Evolutionary conservation across 2,329 filamentous ascomycete genomes (phyloP).

Genomic region (Albifimbria verrucaria): DNA sequence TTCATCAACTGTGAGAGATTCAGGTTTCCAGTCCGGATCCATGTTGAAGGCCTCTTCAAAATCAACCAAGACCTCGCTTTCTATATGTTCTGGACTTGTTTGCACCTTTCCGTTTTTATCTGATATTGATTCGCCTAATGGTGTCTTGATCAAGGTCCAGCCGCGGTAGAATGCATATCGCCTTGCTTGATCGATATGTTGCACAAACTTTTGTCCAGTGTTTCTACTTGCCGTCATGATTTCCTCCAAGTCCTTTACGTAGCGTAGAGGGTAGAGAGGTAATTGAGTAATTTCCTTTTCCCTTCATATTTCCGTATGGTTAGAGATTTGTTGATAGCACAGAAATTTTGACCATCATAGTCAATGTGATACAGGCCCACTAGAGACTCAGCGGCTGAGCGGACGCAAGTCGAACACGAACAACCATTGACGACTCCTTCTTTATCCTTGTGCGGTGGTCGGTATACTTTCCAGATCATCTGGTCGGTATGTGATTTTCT

Average conservation of each 20-base stretch:
- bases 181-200: slow-evolving; percentile 1
- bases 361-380: slow-evolving; percentile 3
- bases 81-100: slow-evolving; percentile 8
- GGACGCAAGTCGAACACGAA: background rate
- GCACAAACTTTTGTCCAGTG: background rate
- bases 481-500: background rate
- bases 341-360: slow-evolving; percentile 6
- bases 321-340: background rate
- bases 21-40: slow-evolving; percentile 6
- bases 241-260: background rate
- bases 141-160: slow-evolving; percentile 6
- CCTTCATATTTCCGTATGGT: slow-evolving; percentile 4
- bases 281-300: slow-evolving; percentile 6
- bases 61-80: slow-evolving; percentile 9
- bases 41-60: slow-evolving; percentile 9
- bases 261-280: slow-evolving; percentile 6
- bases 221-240: background rate
- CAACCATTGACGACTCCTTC: background rate
- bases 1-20: background rate
- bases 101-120: background rate
- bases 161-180: slow-evolving; percentile 6
- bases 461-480: background rate
- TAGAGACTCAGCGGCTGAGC: background rate
- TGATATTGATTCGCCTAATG: background rate
- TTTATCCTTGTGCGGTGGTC: background rate